phyloP scores from a whole-genome alignment of 257 asterid genomes.

The Capsicum pubescens region DNA sequence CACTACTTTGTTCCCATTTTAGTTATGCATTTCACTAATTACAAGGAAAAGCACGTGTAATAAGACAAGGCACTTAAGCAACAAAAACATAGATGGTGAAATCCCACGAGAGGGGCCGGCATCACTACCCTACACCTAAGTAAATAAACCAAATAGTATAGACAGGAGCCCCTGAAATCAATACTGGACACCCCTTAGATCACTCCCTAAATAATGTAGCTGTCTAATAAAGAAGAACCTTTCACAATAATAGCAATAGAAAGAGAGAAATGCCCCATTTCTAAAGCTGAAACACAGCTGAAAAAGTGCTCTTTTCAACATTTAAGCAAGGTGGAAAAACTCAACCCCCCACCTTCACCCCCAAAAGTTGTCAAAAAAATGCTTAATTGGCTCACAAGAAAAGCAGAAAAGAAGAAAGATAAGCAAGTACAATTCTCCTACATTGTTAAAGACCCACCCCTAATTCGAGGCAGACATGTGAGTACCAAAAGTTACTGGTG shows the following conservation, averaged over 20 bases:
- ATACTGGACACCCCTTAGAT: neutral
- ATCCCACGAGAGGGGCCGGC: too few relatives aligned
- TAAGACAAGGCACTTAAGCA: neutral
- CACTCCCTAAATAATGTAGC: conserved; percentile 23
- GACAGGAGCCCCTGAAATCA: conserved; percentile 16
- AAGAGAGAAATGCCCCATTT: conserved; percentile 26
- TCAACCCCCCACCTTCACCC: conserved; percentile 24
- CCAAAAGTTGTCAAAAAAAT: conserved; percentile 14
- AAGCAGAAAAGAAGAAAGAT: conserved; percentile 28
- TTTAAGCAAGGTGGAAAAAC: conserved; percentile 22
- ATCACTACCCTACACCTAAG: neutral
- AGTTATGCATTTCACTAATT: neutral
- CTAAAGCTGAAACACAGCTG: conserved; percentile 30
- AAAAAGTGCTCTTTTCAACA: conserved; percentile 15
- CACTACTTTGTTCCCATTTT: neutral
- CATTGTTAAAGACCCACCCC: conserved; percentile 31
- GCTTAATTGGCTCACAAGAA: conserved; percentile 24
- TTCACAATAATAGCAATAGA: conserved; percentile 35
- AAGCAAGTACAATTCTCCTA: conserved; percentile 5
- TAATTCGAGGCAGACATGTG: conserved; percentile 27
- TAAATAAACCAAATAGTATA: conserved; percentile 7
- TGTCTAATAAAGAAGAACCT: conserved; percentile 28
- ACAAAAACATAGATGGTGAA: too few relatives aligned
- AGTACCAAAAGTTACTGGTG: conserved; percentile 28
- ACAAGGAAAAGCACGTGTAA: conserved; percentile 23